Conservation (phyloP, 164 flowering plant species). For the Platanus orientalis region DNA sequence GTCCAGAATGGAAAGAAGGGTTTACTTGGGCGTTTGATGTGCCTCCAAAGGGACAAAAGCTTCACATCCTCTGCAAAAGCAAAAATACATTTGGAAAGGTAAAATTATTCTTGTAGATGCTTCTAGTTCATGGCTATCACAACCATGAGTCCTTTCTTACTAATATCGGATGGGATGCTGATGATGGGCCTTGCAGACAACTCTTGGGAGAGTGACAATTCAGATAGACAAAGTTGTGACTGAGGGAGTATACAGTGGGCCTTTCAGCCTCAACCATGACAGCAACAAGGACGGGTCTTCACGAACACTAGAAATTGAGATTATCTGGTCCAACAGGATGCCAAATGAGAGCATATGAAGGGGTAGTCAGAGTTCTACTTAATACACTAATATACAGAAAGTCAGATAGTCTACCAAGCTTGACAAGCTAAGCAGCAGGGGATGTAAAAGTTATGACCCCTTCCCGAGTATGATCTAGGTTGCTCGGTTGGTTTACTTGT, state of each 20-base stretch:
- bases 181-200: slow-evolving; percentile 43
- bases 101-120: slow-evolving; percentile 2
- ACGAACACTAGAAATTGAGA: slow-evolving; percentile 80
- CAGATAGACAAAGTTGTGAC: slow-evolving; percentile 87
- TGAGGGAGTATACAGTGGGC: slow-evolving; percentile 75
- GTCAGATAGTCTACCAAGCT: background rate
- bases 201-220: slow-evolving; percentile 80
- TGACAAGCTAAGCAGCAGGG: slow-evolving; percentile 13
- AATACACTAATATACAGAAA: background rate
- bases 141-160: background rate
- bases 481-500: slow-evolving; percentile 22
- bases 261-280: slow-evolving; percentile 73
- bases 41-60: slow-evolving; percentile 93
- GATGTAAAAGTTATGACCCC: background rate
- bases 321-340: slow-evolving; percentile 69
- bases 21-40: slow-evolving; percentile 94
- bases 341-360: slow-evolving; percentile 36
- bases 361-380: background rate
- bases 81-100: slow-evolving; percentile 91
- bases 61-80: slow-evolving; percentile 83
- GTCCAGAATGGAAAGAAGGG: slow-evolving; percentile 93
- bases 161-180: background rate
- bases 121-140: background rate
- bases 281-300: slow-evolving; percentile 70
- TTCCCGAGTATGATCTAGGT: slow-evolving; percentile 5